Evolutionary conservation across 495 filamentous ascomycete species (phyloP), one percentile per base, ranked within the genome.

Genomic region (Xylaria intraflava): DNA sequence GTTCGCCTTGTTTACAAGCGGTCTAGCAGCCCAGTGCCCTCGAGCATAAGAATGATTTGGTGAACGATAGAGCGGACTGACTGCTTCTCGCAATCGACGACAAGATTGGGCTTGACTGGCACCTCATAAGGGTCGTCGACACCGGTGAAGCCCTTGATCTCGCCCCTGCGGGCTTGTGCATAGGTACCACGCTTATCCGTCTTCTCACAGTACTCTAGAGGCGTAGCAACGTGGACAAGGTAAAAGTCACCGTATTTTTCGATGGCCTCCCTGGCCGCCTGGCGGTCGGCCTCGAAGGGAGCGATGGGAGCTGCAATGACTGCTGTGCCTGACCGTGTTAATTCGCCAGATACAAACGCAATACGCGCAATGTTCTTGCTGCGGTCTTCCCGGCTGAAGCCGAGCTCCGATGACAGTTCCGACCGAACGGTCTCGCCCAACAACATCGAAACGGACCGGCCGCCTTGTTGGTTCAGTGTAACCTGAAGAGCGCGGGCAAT

Each of bases 291-390:
- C 67, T 93, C 89, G 64, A 95, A 95, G 39, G 93, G 93, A 19
- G 93, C 93, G 53, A 98, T 98, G n/a, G 93, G 93, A 19, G 92
- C 88, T 6, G 90, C 91, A 64, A 98, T 98, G 57, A 98, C 93
- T 49, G 91, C 93, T 24, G 94, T 88, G 48, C 93, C 90, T 45
- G 94, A 83, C 66, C 87, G 82, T 47, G 93, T 96, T 51, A 98
- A 81, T 74, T 98, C 94, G 14, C 89, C 84, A 24, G 93, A 90
- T 20, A 98, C 93, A 69, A 98, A 98, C 36, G 88, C 88, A 62
- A 97, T 97, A 69, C 93, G 92, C 58, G 84, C 87, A 72, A 97
- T 89, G 79, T 98, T 96, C 62, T 79, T 90, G 78, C 92, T 86
- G 62, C 93, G 89, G 74, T 98, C 94, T 66, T 92, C 85, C 53